Percentiles rank a stretch among this genome's conserved stretches.
Evolutionary conservation across 495 filamentous ascomycete genomes (phyloP).

Genomic region (Diplogelasinospora grovesii): DNA sequence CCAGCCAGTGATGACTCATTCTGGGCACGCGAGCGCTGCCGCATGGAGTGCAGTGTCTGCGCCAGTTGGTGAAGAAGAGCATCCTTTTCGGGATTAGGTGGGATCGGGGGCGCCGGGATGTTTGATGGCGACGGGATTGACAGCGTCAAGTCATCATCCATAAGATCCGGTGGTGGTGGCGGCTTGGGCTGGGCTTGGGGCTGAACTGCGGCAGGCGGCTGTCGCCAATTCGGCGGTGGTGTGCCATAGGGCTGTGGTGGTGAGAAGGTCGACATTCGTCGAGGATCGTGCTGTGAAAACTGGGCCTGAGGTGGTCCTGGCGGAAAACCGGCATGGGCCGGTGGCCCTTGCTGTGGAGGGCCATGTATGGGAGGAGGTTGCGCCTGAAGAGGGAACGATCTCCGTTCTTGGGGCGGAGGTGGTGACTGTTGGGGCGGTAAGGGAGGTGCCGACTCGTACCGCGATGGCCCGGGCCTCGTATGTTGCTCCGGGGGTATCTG

Average conservation of each 20-base stretch:
- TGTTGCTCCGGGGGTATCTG: conserved; percentile 20
- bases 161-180: conserved; percentile 59
- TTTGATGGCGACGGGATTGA: conserved; percentile 52
- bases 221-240: conserved; percentile 20
- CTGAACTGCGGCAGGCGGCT: conserved; percentile 3
- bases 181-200: conserved; percentile 32
- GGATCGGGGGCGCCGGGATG: conserved; percentile 68
- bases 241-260: conserved; percentile 18
- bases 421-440: conserved; percentile 26
- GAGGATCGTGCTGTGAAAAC: conserved; percentile 17
- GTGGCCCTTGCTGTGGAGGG: conserved; percentile 25
- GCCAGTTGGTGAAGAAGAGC: conserved; percentile 74
- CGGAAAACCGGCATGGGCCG: conserved; percentile 22
- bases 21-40: conserved; percentile 55
- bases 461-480: conserved; percentile 24
- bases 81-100: conserved; percentile 95
- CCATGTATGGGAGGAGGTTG: conserved; percentile 8
- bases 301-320: conserved; percentile 15
- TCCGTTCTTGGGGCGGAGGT: conserved; percentile 6
- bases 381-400: background rate
- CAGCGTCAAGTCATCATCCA: conserved; percentile 58
- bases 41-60: conserved; percentile 55
- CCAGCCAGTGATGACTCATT: conserved; percentile 65
- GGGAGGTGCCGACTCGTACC: conserved; percentile 39
- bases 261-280: conserved; percentile 21